Conservation (phyloP, 768 basidiomycete species). For the Guyanaporus albipodus region DNA sequence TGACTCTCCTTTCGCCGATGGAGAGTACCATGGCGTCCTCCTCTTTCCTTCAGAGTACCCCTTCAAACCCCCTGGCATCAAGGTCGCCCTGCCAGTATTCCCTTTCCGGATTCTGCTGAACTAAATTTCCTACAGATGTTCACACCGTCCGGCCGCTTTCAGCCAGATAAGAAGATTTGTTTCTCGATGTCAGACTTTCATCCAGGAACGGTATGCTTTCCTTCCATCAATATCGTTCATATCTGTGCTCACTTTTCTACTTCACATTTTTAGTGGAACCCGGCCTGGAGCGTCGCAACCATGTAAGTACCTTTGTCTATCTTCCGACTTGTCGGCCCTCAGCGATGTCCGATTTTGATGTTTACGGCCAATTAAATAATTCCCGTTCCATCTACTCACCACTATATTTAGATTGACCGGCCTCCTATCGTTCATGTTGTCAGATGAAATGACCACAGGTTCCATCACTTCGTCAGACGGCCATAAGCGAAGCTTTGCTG, state of each 20-base stretch:
- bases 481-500: conserved; percentile 76
- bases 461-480: conserved; percentile 75
- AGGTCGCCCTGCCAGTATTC: conserved; percentile 46
- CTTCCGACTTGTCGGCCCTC: conserved; percentile 1
- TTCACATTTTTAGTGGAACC: conserved; percentile 70
- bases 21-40: conserved; percentile 92
- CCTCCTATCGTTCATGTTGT: conserved; percentile 89
- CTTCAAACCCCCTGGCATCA: conserved; percentile 96
- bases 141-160: conserved; percentile 87
- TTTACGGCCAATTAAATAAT: conserved; percentile 13
- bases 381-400: conserved; percentile 8
- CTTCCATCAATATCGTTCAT: neutral
- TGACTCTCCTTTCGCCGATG: conserved; percentile 85
- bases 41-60: conserved; percentile 93
- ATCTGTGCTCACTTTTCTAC: neutral
- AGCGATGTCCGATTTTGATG: conserved; percentile 11
- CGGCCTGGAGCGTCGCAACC: conserved; percentile 92
- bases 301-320: conserved; percentile 54
- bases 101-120: conserved; percentile 6
- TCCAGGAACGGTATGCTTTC: conserved; percentile 71
- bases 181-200: conserved; percentile 98
- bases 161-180: conserved; percentile 93
- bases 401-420: conserved; percentile 71
- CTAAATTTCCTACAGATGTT: conserved; percentile 59
- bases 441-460: conserved; percentile 96